Conservation (phyloP, 164 flowering plant species). For the Chimonanthus salicifolius region DNA sequence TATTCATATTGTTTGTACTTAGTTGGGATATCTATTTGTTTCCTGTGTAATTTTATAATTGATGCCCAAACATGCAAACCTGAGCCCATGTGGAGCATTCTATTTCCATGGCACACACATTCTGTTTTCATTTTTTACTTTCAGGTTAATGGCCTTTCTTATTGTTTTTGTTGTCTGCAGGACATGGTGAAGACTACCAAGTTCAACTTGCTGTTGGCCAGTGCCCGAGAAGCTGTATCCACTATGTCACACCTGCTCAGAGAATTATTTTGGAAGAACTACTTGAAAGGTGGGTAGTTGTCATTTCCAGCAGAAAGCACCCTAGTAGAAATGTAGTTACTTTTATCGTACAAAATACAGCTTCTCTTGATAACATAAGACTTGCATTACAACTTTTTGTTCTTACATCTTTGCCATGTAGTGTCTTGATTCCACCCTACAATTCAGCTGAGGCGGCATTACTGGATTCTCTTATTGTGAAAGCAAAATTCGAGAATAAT, state of each 20-base stretch:
- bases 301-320: too few relatives aligned
- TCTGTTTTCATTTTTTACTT: not conserved
- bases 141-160: not conserved
- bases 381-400: not conserved
- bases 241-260: slow-evolving; percentile 89
- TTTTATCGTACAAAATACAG: not conserved
- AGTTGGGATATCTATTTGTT: not conserved
- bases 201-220: slow-evolving; percentile 84
- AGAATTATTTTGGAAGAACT: slow-evolving; percentile 82
- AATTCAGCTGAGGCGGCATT: slow-evolving; percentile 64
- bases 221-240: slow-evolving; percentile 89
- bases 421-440: slow-evolving; percentile 54
- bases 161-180: slow-evolving; percentile 25
- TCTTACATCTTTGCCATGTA: slow-evolving; percentile 12
- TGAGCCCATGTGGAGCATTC: not conserved
- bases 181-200: slow-evolving; percentile 60
- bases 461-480: slow-evolving; percentile 69
- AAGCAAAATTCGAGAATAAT: slow-evolving; percentile 79
- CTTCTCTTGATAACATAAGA: not conserved
- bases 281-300: slow-evolving; percentile 50
- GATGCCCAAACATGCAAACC: not conserved
- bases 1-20: not conserved
- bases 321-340: not conserved
- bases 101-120: not conserved
- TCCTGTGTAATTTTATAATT: not conserved